phyloP scores from a whole-genome alignment of 495 filamentous ascomycete genomes.

The Penicillium lividum region DNA sequence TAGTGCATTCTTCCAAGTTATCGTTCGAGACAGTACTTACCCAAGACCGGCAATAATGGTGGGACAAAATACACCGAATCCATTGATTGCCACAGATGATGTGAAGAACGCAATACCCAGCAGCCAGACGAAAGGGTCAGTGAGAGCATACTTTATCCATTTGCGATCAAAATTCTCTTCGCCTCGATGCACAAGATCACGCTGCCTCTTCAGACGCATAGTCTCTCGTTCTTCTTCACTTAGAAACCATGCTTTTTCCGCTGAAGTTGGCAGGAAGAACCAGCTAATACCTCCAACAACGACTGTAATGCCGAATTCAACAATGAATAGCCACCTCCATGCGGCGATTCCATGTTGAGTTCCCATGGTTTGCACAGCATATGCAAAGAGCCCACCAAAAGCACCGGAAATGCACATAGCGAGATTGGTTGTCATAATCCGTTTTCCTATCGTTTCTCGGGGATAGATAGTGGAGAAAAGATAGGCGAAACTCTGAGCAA shows the following conservation, averaged over 20 bases:
- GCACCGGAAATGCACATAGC: not conserved
- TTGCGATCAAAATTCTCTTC: not conserved
- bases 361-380: constrained; percentile 2
- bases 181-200: not conserved
- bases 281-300: not conserved
- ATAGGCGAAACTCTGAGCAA: not conserved
- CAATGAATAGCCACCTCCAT: constrained; percentile 4
- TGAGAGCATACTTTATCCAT: not conserved
- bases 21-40: not conserved
- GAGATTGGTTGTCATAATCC: constrained; percentile 1
- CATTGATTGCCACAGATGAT: constrained; percentile 1
- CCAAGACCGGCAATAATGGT: not conserved
- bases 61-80: not conserved
- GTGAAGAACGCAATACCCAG: not conserved
- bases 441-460: not conserved
- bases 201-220: constrained; percentile 4
- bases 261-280: not conserved
- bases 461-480: constrained; percentile 1
- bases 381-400: constrained; percentile 6
- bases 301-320: constrained; percentile 1
- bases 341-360: not conserved
- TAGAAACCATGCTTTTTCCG: not conserved
- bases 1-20: not conserved
- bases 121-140: not conserved
- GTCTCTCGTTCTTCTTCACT: not conserved